These are phyloP conservation scores for Trichoderma atroviride DNA, from an alignment of 2,329 filamentous ascomycete species.

Conservation along the genomic window DNA sequence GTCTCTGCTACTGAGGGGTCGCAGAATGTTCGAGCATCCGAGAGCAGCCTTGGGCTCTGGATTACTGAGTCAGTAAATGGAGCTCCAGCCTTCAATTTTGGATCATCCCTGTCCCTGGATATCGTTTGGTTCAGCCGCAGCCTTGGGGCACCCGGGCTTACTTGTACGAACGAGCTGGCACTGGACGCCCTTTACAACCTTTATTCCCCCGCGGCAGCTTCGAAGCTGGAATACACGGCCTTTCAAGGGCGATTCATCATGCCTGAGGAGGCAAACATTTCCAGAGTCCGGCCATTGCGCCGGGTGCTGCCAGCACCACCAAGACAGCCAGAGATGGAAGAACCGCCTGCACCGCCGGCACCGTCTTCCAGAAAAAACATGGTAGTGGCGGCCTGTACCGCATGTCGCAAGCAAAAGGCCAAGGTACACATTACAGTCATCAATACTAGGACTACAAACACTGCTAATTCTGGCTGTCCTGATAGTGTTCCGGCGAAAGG, in stretches of 20 bases:
- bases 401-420: constrained; percentile 3
- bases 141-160: not conserved
- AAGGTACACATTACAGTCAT: not conserved
- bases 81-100: not conserved
- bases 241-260: not conserved
- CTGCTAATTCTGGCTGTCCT: not conserved
- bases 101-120: not conserved
- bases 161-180: not conserved
- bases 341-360: not conserved
- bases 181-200: not conserved
- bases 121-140: not conserved
- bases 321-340: not conserved
- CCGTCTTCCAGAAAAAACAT: not conserved
- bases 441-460: not conserved
- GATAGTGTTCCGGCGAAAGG: constrained; percentile 10
- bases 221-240: not conserved
- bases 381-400: not conserved
- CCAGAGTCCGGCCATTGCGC: not conserved
- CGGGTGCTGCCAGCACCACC: constrained; percentile 5
- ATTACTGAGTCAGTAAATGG: not conserved
- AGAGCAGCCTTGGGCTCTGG: not conserved
- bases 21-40: not conserved
- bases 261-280: not conserved
- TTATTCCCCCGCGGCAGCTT: not conserved
- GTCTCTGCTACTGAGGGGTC: not conserved